Base-by-base conservation (phyloP, 2,329 filamentous ascomycete genomes). In the Zymoseptoria brevis region DNA sequence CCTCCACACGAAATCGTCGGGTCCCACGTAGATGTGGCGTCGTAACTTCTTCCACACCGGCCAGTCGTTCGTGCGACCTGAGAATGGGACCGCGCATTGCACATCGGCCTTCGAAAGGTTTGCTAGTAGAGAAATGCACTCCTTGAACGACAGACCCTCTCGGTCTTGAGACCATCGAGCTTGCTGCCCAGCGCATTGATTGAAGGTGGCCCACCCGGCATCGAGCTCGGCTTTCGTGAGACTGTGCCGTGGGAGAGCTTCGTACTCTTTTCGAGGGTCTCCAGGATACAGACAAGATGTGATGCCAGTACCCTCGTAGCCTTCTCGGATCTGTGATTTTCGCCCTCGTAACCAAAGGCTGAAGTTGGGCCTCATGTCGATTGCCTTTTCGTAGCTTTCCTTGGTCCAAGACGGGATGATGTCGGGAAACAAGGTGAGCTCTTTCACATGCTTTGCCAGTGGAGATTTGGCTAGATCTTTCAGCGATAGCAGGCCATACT, bases 361-460 rank as follows among this genome's bases (percentile, higher is more conserved):
- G 48, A 54, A 62, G 4, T 53, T 13, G 19, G 60, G 60, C 30
- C 60, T 45, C 21, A 54, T 54, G 41, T 60, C 57, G 45, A 64
- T 63, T 4, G 52, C 55, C 24, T 56, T 57, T 9, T 49, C 3
- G 51, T 21, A 61, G 19, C 49, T 60, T 48, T 53, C 53, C 58
- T 51, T 58, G 5, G 8, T 53, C 60, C 57, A 67, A 11, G 57
- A 22, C 1, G 69, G 69, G 41, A 70, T 26, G n/a, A 69, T 59
- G 48, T 72, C 68, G 2, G 60, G 60, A 53, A 63, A 66, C 55
- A 69, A 65, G n/a, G 66, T 67, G 51, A 71, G 62, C 5, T 60
- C 60, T 49, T 66, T 66, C 54, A 72, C 66, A 55, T 67, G 61
- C 53, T 62, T 65, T 16, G 62, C 58, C 13, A 70, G 48, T 21